Evolutionary conservation across 495 filamentous ascomycete genomes (phyloP).

Genomic region (Penicillium robsamsonii): DNA sequence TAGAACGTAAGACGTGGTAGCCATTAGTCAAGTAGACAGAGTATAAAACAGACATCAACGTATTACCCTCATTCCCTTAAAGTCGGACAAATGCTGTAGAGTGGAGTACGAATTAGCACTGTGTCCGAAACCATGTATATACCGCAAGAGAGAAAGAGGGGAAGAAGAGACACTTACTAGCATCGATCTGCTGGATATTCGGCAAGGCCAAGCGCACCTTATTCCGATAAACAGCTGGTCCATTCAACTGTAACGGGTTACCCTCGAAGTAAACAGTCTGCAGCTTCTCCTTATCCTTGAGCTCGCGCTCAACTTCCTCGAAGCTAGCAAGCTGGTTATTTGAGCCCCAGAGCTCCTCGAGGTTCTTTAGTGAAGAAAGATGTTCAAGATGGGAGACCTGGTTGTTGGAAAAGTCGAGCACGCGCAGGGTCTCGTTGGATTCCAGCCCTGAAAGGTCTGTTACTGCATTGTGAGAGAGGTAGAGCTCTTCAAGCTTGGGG

Average conservation of each 20-base stretch:
- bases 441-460: constrained; percentile 74
- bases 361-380: constrained; percentile 60
- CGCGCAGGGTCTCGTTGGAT: constrained; percentile 63
- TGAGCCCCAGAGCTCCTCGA: constrained; percentile 95
- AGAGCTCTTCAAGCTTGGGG: constrained; percentile 85
- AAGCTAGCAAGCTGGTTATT: constrained; percentile 80
- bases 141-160: neutral
- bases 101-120: neutral
- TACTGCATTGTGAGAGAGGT: constrained; percentile 97
- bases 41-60: neutral
- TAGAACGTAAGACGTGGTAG: neutral
- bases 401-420: constrained; percentile 91
- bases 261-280: constrained; percentile 97
- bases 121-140: neutral
- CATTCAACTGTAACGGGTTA: constrained; percentile 79
- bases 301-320: constrained; percentile 75
- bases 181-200: constrained; percentile 89
- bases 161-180: constrained; percentile 61
- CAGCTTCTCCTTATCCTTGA: constrained; percentile 73
- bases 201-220: constrained; percentile 88
- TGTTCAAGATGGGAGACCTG: constrained; percentile 71
- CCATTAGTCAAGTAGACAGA: neutral
- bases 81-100: constrained; percentile 9
- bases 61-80: neutral
- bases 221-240: constrained; percentile 80